A percentile compares a stretch with the other conserved stretches of the same genome.
Evolutionary conservation across 805 yeast species (phyloP).

Genomic region (Candida incommunis): DNA sequence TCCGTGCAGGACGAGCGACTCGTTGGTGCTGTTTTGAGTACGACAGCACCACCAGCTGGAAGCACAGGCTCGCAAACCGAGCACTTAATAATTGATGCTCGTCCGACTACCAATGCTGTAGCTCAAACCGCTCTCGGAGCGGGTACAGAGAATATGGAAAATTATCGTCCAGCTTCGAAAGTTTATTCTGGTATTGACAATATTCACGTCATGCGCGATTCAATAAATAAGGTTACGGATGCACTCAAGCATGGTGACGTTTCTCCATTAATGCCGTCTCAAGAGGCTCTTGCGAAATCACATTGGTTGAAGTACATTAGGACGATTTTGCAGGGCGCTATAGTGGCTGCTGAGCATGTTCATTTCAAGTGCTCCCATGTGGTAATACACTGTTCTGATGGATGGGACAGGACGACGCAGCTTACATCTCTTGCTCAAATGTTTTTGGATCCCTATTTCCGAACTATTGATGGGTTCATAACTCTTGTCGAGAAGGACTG

Average conservation of each 20-base stretch:
- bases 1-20: conserved; percentile 86
- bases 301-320: conserved; percentile 70
- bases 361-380: conserved; percentile 73
- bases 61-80: conserved; percentile 24
- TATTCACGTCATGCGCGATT: conserved; percentile 88
- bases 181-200: conserved; percentile 85
- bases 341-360: conserved; percentile 65
- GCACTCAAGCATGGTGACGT: conserved; percentile 57
- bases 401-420: conserved; percentile 97
- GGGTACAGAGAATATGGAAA: conserved; percentile 90
- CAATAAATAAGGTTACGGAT: conserved; percentile 47
- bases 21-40: conserved; percentile 54
- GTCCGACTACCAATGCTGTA: conserved; percentile 89
- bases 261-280: conserved; percentile 36
- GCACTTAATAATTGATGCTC: conserved; percentile 74
- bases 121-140: conserved; percentile 97
- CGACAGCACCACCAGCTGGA: conserved; percentile 28
- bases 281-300: conserved; percentile 44
- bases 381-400: conserved; percentile 89
- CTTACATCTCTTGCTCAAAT: conserved; percentile 70
- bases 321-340: conserved; percentile 59
- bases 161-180: conserved; percentile 57
- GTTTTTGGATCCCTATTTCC: conserved; percentile 77
- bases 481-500: conserved; percentile 84
- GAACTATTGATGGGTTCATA: conserved; percentile 82